Base-by-base conservation (phyloP, 2,329 filamentous ascomycete genomes). In the Aspergillus sp. region DNA sequence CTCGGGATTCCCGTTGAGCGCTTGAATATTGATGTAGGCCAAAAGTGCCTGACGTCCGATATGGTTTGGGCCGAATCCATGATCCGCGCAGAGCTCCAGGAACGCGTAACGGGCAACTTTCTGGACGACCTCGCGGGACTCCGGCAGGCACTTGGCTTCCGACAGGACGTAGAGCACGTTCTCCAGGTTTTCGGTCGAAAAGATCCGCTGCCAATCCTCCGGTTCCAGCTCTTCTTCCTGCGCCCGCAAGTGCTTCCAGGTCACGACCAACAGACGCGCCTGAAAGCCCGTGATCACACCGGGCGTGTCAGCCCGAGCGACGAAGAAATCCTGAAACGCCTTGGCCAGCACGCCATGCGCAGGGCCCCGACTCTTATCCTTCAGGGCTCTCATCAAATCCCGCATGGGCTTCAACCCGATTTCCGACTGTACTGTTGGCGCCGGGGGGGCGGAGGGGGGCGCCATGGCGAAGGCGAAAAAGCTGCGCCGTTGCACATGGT, bases 331-430 rank as follows among this genome's bases (percentile, higher is more conserved):
- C 50, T 75, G 78, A 69, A 88, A 86, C 4, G 88, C 89, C 32
- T 81, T 76, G 0, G 83, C 71, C 2, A 96, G 75, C 31, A 88
- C 83, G n/a, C 78, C 69, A 3, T 78, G 74, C 0, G 82, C 71
- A 14, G 89, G 91, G 9, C 84, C 81, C 31, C 90, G 82, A 32
- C 85, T 77, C 47, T 82, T 79, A 51, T 88, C 81, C 47, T 81
- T 78, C 59, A 86, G 75, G 55, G 84, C 81, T 59, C 83, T 82
- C 48, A 82, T 77, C 68, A 90, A 81, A 53, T 88, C 81, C 62
- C 88, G 81, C 74, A 96, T 83, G 14, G 81, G 81, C 58, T 85
- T 83, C 64, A 91, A 82, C 49, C 91, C 91, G 0, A 63, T 62
- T 46, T 73, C 70, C 2, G 69, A 69, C 84, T 88, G 63, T 85